Evolutionary conservation across 306 rosid genomes (phyloP), one percentile per base, ranked within the genome.

Genomic region (Amphicarpaea edgeworthii): DNA sequence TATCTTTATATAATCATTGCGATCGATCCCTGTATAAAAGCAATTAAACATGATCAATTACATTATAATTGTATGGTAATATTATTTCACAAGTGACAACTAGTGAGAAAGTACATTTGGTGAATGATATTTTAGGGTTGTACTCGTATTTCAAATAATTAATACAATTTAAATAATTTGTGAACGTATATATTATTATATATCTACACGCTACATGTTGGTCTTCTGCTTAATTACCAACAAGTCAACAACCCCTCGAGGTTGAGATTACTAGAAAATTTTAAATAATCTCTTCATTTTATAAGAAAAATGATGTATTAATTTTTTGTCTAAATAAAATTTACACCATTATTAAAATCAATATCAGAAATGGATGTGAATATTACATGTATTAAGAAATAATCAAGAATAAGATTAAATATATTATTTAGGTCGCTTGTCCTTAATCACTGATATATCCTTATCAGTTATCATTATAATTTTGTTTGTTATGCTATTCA

Each of bases 401-500:
- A 68, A 45, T 26, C n/a, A 4, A 9, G 5, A 47, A 14, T 15
- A 68, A 23, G 8, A 67, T 3, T 42, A 15, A 15, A 20, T n/a
- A 68, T 7, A 68, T 8, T 28, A 14, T 68, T 46, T 8, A n/a
- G 26, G 74, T 17, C 10, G 2, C 34, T 12, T 24, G 73, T 46
- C 54, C n/a, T 28, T 28, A 12, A 58, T 26, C 20, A 26, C 9
- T 21, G 2, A 53, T 57, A 37, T 57, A 57, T 57, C 16, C 28
- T 57, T 24, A 24, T 23, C 63, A 10, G 20, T 57, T 24, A 24
- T 23, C 63, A 10, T 40, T 45, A 23, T 46, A 8, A 9, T 68
- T 23, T 68, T 47, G 24, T 8, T 68, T 67, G 11, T 67, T 26
- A 58, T 58, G 64, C 6, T 45, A 7, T 59, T 61, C 21, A 53